phyloP scores from a whole-genome alignment of 345 rosid species.

The Microcos paniculata region DNA sequence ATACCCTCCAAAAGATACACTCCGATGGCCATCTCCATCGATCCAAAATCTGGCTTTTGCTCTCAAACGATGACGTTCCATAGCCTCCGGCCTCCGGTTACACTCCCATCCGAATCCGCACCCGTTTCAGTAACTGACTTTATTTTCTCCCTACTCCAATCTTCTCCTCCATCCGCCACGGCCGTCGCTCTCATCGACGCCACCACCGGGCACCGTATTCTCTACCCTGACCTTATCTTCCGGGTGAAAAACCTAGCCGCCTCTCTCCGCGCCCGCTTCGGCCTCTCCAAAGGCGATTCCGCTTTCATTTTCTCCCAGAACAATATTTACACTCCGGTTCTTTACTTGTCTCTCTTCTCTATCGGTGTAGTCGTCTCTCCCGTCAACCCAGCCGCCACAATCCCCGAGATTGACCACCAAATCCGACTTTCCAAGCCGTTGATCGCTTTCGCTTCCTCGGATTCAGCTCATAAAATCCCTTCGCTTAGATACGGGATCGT shows the following conservation, averaged over 20 bases:
- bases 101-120: slow-evolving; percentile 32
- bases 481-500: slow-evolving; percentile 24
- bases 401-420: slow-evolving; percentile 39
- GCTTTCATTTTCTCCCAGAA: slow-evolving; percentile 47
- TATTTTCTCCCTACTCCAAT: slow-evolving; percentile 36
- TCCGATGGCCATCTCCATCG: background rate
- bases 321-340: slow-evolving; percentile 47
- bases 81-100: slow-evolving; percentile 38
- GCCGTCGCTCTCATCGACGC: slow-evolving; percentile 44
- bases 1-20: background rate
- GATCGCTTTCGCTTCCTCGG: slow-evolving; percentile 45
- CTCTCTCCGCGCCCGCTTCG: slow-evolving; percentile 29
- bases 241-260: slow-evolving; percentile 28
- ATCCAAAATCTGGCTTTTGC: slow-evolving; percentile 37
- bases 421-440: slow-evolving; percentile 47
- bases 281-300: slow-evolving; percentile 45
- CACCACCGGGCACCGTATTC: slow-evolving; percentile 32
- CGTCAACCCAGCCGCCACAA: slow-evolving; percentile 42
- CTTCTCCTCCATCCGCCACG: slow-evolving; percentile 36
- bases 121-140: slow-evolving; percentile 39
- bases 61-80: slow-evolving; percentile 34
- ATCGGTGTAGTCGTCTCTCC: slow-evolving; percentile 57
- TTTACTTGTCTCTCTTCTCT: slow-evolving; percentile 51
- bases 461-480: slow-evolving; percentile 38
- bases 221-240: slow-evolving; percentile 39